Conservation (phyloP, 208 protist genomes). For the Trypanosoma congolense region DNA sequence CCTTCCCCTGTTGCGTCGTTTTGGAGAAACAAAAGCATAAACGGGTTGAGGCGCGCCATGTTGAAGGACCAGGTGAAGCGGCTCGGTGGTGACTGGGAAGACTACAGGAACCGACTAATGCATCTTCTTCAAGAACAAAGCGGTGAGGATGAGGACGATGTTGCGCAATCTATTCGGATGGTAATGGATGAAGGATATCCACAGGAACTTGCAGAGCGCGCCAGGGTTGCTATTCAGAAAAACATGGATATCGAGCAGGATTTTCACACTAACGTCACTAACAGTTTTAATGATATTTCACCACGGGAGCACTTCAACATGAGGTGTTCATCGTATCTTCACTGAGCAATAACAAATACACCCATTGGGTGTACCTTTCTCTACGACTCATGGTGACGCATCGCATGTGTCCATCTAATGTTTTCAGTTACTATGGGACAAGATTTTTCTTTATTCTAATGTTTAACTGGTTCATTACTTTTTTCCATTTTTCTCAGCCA, state of each 20-base stretch:
- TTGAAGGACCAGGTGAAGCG: conserved; percentile 53
- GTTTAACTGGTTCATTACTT: too few relatives aligned
- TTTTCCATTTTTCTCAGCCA: too few relatives aligned
- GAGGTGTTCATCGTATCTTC: conserved; percentile 6
- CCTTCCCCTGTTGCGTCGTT: conserved; percentile 32
- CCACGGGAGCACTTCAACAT: conserved; percentile 63
- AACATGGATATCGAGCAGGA: conserved; percentile 26
- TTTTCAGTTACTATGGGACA: too few relatives aligned
- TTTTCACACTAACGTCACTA: conserved; percentile 56
- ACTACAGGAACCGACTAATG: conserved; percentile 75
- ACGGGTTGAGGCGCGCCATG: conserved; percentile 16
- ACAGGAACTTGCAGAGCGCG: conserved; percentile 44
- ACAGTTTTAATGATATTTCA: conserved; percentile 35
- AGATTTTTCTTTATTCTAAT: too few relatives aligned
- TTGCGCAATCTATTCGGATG: conserved; percentile 76
- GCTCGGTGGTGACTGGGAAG: conserved; percentile 78
- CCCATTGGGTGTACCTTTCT: too few relatives aligned
- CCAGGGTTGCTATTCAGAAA: conserved; percentile 39
- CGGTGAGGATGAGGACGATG: conserved; percentile 74
- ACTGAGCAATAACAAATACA: conserved; percentile 3
- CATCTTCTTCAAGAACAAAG: conserved; percentile 73
- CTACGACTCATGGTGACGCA: too few relatives aligned
- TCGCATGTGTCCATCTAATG: too few relatives aligned
- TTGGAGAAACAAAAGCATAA: conserved; percentile 31
- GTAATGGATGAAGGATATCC: conserved; percentile 80